Evolutionary conservation across 2,329 filamentous ascomycete species (phyloP).

Genomic region (Didymella sp.): DNA sequence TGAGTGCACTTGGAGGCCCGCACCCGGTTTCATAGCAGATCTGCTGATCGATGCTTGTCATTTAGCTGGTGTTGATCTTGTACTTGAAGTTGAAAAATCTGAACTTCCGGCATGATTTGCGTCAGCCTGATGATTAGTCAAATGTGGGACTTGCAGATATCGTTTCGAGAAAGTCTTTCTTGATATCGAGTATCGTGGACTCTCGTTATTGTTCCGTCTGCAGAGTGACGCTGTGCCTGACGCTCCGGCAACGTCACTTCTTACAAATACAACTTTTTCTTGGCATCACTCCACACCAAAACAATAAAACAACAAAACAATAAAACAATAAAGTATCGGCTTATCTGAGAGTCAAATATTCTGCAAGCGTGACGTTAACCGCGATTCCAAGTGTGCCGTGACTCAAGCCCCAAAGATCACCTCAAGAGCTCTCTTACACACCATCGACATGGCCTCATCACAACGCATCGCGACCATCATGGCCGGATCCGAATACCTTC

Average conservation of each 20-base stretch:
- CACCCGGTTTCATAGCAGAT: neutral
- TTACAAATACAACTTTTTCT: neutral
- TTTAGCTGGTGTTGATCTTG: neutral
- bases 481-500: neutral
- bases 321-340: neutral
- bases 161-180: too few species aligned
- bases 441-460: neutral
- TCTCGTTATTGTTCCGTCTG: neutral
- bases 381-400: neutral
- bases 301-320: neutral
- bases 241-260: neutral
- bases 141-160: too few species aligned
- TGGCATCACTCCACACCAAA: neutral
- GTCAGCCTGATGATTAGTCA: too few species aligned
- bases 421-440: neutral
- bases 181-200: neutral
- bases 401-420: neutral
- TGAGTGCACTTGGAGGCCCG: slow-evolving; percentile 9
- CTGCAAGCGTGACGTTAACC: neutral
- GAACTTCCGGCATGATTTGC: neutral
- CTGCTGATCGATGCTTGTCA: neutral
- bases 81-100: neutral
- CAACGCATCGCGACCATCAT: neutral
- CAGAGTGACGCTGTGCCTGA: neutral
- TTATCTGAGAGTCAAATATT: neutral